Conservation (phyloP, 1,139 yeast genomes). For the Yamadazyma diospyri region DNA sequence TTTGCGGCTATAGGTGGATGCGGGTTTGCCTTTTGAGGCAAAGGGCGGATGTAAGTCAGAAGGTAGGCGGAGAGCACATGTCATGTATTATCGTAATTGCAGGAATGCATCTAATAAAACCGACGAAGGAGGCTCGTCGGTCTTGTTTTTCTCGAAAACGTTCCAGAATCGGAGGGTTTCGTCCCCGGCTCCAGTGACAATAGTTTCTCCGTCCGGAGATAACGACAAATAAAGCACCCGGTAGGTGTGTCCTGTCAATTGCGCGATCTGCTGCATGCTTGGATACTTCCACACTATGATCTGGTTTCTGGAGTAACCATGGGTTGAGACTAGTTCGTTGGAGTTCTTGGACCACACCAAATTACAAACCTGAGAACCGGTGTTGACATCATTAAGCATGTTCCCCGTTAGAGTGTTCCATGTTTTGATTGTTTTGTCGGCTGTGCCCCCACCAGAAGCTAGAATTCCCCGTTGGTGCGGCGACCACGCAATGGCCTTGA, state of each 20-base stretch:
- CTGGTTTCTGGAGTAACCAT: constrained; percentile 90
- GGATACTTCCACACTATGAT: constrained; percentile 95
- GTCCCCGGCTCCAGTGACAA: constrained; percentile 99
- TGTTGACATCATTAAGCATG: constrained; percentile 73
- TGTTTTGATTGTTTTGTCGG: constrained; percentile 83
- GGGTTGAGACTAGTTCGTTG: constrained; percentile 90
- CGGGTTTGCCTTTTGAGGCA: no score
- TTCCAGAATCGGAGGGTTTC: constrained; percentile 95
- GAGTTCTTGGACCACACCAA: constrained; percentile 91
- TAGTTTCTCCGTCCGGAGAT: constrained; percentile 96
- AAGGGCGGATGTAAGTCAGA: neutral
- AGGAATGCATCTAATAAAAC: constrained; percentile 75
- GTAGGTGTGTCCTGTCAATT: constrained; percentile 90
- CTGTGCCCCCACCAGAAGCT: constrained; percentile 97
- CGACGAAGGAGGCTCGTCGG: constrained; percentile 55
- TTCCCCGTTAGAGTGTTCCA: constrained; percentile 89
- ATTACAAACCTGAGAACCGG: constrained; percentile 96
- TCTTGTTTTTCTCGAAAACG: constrained; percentile 72
- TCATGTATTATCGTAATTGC: constrained; percentile 54
- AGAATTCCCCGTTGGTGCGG: constrained; percentile 93
- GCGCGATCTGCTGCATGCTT: constrained; percentile 88
- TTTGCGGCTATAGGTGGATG: no score
- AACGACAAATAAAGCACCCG: constrained; percentile 85
- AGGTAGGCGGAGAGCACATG: neutral
- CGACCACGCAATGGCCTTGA: constrained; percentile 95